Conservation (phyloP, 257 asterid species). For the Orobanche coerulescens region DNA sequence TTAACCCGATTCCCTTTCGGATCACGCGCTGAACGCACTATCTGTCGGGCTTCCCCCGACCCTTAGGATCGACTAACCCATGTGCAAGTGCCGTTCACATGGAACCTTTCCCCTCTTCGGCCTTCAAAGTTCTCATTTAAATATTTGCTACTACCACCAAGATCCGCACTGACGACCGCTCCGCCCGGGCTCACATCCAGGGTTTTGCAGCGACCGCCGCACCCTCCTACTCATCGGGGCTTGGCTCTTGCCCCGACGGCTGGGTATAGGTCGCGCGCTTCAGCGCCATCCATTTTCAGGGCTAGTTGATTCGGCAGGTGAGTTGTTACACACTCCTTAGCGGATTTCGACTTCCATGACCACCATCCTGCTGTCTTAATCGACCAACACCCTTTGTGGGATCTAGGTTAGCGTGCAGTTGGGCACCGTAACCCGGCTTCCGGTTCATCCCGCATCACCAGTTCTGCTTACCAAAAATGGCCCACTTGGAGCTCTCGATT, state of each 20-base stretch:
- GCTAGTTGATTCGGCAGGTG: too few relatives aligned
- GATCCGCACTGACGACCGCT: not conserved
- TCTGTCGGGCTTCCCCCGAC: constrained; percentile 6
- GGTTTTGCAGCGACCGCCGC: not conserved
- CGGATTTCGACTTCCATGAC: too few relatives aligned
- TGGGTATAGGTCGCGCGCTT: not conserved
- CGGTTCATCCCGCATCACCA: too few relatives aligned
- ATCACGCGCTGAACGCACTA: not conserved
- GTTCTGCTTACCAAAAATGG: too few relatives aligned
- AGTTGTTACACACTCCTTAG: too few relatives aligned
- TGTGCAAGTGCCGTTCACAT: not conserved
- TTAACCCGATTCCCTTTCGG: not conserved
- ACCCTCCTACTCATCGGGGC: not conserved
- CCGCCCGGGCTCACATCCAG: not conserved
- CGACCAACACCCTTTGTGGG: too few relatives aligned
- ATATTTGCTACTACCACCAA: not conserved
- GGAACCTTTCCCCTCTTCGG: not conserved
- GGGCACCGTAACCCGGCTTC: too few relatives aligned
- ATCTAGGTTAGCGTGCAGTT: too few relatives aligned
- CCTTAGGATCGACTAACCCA: not conserved
- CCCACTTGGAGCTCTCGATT: too few relatives aligned
- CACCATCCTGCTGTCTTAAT: too few relatives aligned
- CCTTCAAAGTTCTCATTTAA: not conserved
- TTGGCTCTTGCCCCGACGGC: not conserved
- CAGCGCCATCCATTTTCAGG: not conserved